Evolutionary conservation across 768 basidiomycete species (phyloP), one percentile per base, ranked within the genome.

Genomic region (Pisolithus albus): DNA sequence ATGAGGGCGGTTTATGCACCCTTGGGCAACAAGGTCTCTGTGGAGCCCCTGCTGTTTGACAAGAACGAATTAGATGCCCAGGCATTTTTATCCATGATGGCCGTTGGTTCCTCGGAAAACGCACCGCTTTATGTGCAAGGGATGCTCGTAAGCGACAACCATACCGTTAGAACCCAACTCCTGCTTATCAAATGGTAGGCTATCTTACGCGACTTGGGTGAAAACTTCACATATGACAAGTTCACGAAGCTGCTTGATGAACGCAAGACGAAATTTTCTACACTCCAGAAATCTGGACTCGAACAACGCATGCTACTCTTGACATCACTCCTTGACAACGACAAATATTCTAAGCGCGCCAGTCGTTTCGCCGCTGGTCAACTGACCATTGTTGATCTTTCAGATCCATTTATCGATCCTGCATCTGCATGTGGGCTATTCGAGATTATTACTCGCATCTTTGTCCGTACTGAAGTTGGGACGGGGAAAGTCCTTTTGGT

Each of bases 71-170:
- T 87, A 0, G 86, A 87, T 61, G 81, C 83, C 0, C 67, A 80
- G 16, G 82, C 85, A 1, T 81, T 88, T 52, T 57, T 87, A 30
- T 83, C 83, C 0, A 82, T 88, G 80, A 88, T 88, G 86, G 80
- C 84, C 0, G 71, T 86, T 0, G 79, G 75, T 0, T 77, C 79
- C 0, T 78, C 81, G 0, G 82, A 84, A 1, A 70, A 73, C 0
- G 78, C 83, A 0, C 86, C 86, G 0, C 62, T 88, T 1, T 88
- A 88, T 62, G 78, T 88, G 60, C 86, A 88, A 48, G 75, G 79
- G 0, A 65, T 88, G 23, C 58, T 88, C 56, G 86, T 86, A 57
- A 58, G 79, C 60, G 16, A n/a, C 15, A 45, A 18, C 46, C 44
- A 32, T 30, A 40, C 23, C 11, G 4, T 44, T 52, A 23, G 18